Base-by-base conservation (phyloP, 1,284 basidiomycete genomes). In the Xerocomus amazonicus region DNA sequence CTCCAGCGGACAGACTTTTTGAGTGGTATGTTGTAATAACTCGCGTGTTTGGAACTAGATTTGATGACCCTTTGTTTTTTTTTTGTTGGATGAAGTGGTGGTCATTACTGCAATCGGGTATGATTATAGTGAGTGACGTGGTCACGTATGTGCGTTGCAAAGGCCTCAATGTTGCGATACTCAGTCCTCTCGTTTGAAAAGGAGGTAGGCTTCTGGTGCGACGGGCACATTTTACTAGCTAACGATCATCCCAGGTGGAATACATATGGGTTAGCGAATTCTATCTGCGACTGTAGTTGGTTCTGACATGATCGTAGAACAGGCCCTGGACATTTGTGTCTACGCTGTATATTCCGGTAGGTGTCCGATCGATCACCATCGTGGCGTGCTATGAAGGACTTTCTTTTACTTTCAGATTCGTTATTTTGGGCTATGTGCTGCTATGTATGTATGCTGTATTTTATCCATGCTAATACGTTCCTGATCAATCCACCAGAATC, bases 131-230 rank as follows among this genome's bases (percentile, higher is more conserved):
- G 16, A 46, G 45, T 19, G 7, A 36, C 33, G 34, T 26, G 8
- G 14, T 19, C 26, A 4, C 2, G 12, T 13, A 6, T 2, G 9
- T 32, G 2, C n/a, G 2, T 41, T 19, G 9, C 16, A 29, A 3
- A 14, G 9, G n/a, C 13, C 5, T 28, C 14, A 14, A 45, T 19
- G 10, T 37, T 5, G 16, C 19, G 19, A 4, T 4, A 4, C 19
- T 23, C 36, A 46, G 45, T 38, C 36, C 36, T 46, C 14, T 38
- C 36, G 26, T 46, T 46, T n/a, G n/a, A 17, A n/a, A 13, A 23
- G 4, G 45, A 46, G 45, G 45, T 46, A 38, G 14, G 14, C 14
- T 16, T 35, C 6, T 13, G 3, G 2, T 13, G 9, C 9, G 12
- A 9, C 5, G 4, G 17, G 16, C 5, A n/a, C 35, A 1, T 23